Percentiles rank a stretch among this genome's conserved stretches.
Conservation (phyloP, 305 asterid species). For the Withania somnifera region DNA sequence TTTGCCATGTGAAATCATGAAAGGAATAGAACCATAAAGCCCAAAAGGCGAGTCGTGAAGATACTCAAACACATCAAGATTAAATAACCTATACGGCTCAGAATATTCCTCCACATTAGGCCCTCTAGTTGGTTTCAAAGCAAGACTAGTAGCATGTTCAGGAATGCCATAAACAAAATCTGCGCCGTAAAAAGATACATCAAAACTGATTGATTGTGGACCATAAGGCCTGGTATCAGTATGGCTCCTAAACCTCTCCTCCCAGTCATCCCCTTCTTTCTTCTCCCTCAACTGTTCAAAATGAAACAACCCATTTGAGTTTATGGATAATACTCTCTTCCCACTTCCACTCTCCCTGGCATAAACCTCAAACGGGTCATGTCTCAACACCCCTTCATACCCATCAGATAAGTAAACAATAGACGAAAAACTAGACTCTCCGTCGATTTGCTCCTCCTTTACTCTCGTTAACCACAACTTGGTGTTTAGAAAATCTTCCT, state of each 20-base stretch:
- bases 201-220: conserved; percentile 89
- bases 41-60: conserved; percentile 87
- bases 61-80: conserved; percentile 93
- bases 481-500: conserved; percentile 48
- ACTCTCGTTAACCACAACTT: conserved; percentile 69
- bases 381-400: conserved; percentile 79
- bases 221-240: conserved; percentile 85
- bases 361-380: conserved; percentile 79
- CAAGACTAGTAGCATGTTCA: conserved; percentile 88
- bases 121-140: conserved; percentile 78
- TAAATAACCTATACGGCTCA: conserved; percentile 86
- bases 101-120: conserved; percentile 67
- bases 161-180: conserved; percentile 96
- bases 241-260: conserved; percentile 75
- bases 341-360: conserved; percentile 72
- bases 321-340: conserved; percentile 62
- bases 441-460: conserved; percentile 44
- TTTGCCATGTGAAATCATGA: conserved; percentile 86
- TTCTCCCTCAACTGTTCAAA: conserved; percentile 73
- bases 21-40: conserved; percentile 83
- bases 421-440: conserved; percentile 37
- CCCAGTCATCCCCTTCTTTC: conserved; percentile 86
- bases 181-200: conserved; percentile 85
- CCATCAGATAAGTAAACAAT: conserved; percentile 70
- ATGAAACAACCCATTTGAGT: conserved; percentile 86